Conservation (phyloP, 1,284 basidiomycete species). For the Cutaneotrichosporon daszewskae region DNA sequence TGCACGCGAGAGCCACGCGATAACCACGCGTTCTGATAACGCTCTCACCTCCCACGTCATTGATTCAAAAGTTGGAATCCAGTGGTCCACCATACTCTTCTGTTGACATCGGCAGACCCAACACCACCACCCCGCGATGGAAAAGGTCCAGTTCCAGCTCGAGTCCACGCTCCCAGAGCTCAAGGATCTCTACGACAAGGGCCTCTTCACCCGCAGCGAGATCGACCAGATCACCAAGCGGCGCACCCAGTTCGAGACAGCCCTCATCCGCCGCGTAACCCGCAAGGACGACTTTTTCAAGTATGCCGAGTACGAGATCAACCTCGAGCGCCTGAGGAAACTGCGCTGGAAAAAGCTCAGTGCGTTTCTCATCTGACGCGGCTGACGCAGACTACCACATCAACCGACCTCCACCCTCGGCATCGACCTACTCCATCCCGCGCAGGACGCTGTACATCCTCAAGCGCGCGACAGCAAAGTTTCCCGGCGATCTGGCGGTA, state of each 20-base stretch:
- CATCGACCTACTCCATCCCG: slow-evolving; percentile 77
- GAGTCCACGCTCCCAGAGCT: slow-evolving; percentile 97
- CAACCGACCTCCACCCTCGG: slow-evolving; percentile 53
- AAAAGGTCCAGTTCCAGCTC: slow-evolving; percentile 89
- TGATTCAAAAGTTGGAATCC: too few relatives aligned
- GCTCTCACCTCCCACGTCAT: too few relatives aligned
- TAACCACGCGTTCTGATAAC: too few relatives aligned
- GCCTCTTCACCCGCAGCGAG: slow-evolving; percentile 65
- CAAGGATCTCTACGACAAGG: slow-evolving; percentile 83
- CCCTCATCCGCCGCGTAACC: slow-evolving; percentile 72
- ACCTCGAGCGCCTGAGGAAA: slow-evolving; percentile 69
- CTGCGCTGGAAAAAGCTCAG: slow-evolving; percentile 68
- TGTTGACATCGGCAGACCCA: background rate
- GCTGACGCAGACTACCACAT: slow-evolving; percentile 33
- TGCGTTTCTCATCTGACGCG: slow-evolving; percentile 47
- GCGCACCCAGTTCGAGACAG: slow-evolving; percentile 75
- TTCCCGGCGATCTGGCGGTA: slow-evolving; percentile 77
- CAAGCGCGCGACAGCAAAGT: slow-evolving; percentile 80
- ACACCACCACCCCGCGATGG: slow-evolving; percentile 62
- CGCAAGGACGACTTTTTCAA: slow-evolving; percentile 84
- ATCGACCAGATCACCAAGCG: slow-evolving; percentile 79
- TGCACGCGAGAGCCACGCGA: too few relatives aligned
- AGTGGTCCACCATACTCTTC: background rate
- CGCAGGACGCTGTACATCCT: slow-evolving; percentile 81
- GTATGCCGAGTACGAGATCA: slow-evolving; percentile 89